Evolutionary conservation across 2,329 filamentous ascomycete species (phyloP).

Genomic region (Volutella citrinella): DNA sequence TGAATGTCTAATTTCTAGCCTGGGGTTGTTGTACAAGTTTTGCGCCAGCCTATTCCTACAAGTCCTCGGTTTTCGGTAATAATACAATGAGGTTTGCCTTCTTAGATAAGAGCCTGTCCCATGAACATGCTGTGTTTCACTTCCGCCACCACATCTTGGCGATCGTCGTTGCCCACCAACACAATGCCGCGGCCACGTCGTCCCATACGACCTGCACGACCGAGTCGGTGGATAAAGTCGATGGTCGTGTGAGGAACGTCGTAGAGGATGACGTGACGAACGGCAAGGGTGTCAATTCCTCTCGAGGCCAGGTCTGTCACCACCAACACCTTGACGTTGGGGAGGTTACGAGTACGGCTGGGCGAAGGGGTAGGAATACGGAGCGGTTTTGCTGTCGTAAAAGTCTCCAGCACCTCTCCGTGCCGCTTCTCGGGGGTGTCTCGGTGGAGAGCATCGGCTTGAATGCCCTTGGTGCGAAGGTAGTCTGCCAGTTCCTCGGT

Average conservation of each 20-base stretch:
- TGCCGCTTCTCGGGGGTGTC: constrained; percentile 79
- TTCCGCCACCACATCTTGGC: constrained; percentile 86
- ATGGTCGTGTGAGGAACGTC: constrained; percentile 98
- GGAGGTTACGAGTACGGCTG: constrained; percentile 49
- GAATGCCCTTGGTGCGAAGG: constrained; percentile 79
- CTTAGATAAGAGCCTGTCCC: constrained; percentile 71
- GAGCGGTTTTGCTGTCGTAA: constrained; percentile 55
- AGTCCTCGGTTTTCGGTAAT: too few relatives aligned
- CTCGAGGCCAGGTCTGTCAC: constrained; percentile 90
- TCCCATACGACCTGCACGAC: constrained; percentile 89
- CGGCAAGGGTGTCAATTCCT: constrained; percentile 90
- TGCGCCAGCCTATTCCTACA: constrained; percentile 18
- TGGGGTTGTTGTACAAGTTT: too few relatives aligned
- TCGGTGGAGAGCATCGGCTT: constrained; percentile 79
- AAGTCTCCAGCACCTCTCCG: constrained; percentile 71
- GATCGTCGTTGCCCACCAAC: constrained; percentile 82
- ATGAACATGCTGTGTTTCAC: constrained; percentile 87
- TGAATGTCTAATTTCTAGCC: too few relatives aligned
- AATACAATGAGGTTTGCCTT: too few relatives aligned
- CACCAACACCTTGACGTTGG: constrained; percentile 86
- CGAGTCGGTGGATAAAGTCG: constrained; percentile 95
- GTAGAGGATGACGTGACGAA: constrained; percentile 88
- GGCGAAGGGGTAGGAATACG: constrained; percentile 27
- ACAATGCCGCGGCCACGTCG: constrained; percentile 86
- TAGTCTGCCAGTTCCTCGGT: constrained; percentile 78